These are phyloP conservation scores for Vitis cinerea DNA, from an alignment of 164 flowering plant species.

Conservation along the genomic window DNA sequence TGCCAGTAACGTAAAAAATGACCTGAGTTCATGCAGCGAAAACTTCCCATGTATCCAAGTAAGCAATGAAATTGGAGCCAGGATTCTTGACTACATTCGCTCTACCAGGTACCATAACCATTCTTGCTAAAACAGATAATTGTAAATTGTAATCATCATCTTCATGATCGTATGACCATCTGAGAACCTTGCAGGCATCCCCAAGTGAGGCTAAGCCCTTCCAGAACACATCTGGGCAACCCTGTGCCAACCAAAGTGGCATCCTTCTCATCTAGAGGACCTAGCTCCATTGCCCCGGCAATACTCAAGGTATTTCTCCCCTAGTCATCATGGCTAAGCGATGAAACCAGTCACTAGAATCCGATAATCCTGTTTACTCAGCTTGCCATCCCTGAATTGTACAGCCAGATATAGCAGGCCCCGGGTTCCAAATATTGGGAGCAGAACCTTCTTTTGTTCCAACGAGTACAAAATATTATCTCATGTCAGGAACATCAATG, in stretches of 20 bases:
- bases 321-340: too few species aligned
- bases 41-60: slow-evolving; percentile 17
- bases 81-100: slow-evolving; percentile 17
- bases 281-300: slow-evolving; percentile 16
- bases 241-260: slow-evolving; percentile 21
- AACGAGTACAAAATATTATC: too few species aligned
- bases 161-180: background rate
- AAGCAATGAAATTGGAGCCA: slow-evolving; percentile 10
- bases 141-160: background rate
- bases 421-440: slow-evolving; percentile 24
- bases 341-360: too few species aligned
- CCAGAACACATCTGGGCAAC: slow-evolving; percentile 7
- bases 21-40: background rate
- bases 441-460: background rate
- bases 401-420: slow-evolving; percentile 31
- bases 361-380: too few species aligned
- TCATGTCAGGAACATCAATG: slow-evolving; percentile 20
- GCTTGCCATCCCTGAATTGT: background rate
- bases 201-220: slow-evolving; percentile 1
- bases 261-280: slow-evolving; percentile 28
- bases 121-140: background rate
- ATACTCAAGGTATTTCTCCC: slow-evolving; percentile 19
- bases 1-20: background rate
- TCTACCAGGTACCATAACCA: slow-evolving; percentile 10
- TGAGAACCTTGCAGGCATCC: background rate